These are phyloP conservation scores for Pelargonium citronellum DNA, from an alignment of 441 rosid genomes.

Conservation along the genomic window DNA sequence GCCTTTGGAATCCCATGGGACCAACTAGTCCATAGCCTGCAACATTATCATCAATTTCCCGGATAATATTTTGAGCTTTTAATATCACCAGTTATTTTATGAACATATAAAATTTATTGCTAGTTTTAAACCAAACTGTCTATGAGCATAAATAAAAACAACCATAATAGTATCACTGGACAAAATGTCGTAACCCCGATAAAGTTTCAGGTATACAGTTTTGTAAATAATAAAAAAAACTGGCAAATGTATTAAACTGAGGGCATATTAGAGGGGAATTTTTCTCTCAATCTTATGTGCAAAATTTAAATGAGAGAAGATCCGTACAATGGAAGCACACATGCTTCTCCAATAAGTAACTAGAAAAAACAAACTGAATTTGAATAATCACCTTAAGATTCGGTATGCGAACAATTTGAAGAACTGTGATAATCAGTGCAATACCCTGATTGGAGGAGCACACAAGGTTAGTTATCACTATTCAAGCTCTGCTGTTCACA, in stretches of 20 bases:
- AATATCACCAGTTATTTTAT: not conserved
- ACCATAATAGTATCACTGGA: not conserved
- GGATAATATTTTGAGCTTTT: not conserved
- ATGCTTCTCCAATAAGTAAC: conserved; percentile 7
- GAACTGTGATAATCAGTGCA: conserved; percentile 49
- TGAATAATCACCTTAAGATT: conserved; percentile 42
- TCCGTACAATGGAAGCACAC: not conserved
- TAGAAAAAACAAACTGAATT: conserved; percentile 12
- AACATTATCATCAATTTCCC: not conserved
- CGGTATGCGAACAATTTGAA: conserved; percentile 49
- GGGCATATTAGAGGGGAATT: not conserved
- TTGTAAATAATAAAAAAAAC: not conserved
- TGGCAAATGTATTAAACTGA: not conserved
- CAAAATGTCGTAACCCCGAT: not conserved
- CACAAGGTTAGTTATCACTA: conserved; percentile 14
- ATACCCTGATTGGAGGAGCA: conserved; percentile 36
- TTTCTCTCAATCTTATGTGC: not conserved
- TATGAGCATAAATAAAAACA: not conserved
- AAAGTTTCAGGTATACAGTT: not conserved
- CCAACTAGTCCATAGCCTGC: conserved; percentile 2
- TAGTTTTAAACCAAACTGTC: not conserved
- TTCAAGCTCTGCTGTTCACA: conserved; percentile 10
- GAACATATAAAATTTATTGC: not conserved
- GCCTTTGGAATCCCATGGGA: not conserved
- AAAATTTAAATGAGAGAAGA: not conserved